These are phyloP conservation scores for Hymenoscyphus fructigenus DNA, from an alignment of 2,329 filamentous ascomycete species.

Conservation along the genomic window DNA sequence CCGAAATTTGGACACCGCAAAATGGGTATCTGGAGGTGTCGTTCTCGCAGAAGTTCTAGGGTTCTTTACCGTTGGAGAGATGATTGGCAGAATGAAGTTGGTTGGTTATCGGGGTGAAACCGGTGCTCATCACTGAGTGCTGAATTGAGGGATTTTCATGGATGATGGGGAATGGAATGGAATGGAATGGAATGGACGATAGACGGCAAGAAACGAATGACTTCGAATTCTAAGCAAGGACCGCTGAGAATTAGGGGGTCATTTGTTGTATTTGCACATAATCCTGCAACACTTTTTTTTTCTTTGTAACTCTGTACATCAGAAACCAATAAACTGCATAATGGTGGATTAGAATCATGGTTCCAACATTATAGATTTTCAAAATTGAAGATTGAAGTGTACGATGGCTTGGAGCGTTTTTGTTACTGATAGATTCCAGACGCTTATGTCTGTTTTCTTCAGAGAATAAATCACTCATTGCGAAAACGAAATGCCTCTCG, in stretches of 20 bases:
- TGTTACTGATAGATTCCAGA: not conserved
- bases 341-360: slow-evolving; percentile 23
- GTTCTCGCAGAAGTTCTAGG: slow-evolving; percentile 83
- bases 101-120: slow-evolving; percentile 82
- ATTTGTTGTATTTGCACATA: slow-evolving; percentile 25
- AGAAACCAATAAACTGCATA: slow-evolving; percentile 31
- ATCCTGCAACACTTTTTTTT: slow-evolving; percentile 21
- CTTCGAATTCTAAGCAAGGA: slow-evolving; percentile 10
- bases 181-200: slow-evolving; percentile 1
- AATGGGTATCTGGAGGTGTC: slow-evolving; percentile 73
- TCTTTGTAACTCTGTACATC: slow-evolving; percentile 32
- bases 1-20: slow-evolving; percentile 68
- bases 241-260: slow-evolving; percentile 5
- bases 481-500: too few relatives aligned
- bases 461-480: too few relatives aligned
- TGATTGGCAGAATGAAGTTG: slow-evolving; percentile 92
- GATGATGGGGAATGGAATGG: slow-evolving; percentile 2
- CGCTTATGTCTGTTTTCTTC: not conserved
- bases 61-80: slow-evolving; percentile 98
- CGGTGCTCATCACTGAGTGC: slow-evolving; percentile 53
- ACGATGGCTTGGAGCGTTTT: not conserved
- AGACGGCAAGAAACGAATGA: slow-evolving; percentile 17
- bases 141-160: not conserved
- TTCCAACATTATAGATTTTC: not conserved
- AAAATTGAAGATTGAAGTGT: not conserved